Base-by-base conservation (phyloP, 768 basidiomycete genomes). In the Lyophyllum decastes region DNA sequence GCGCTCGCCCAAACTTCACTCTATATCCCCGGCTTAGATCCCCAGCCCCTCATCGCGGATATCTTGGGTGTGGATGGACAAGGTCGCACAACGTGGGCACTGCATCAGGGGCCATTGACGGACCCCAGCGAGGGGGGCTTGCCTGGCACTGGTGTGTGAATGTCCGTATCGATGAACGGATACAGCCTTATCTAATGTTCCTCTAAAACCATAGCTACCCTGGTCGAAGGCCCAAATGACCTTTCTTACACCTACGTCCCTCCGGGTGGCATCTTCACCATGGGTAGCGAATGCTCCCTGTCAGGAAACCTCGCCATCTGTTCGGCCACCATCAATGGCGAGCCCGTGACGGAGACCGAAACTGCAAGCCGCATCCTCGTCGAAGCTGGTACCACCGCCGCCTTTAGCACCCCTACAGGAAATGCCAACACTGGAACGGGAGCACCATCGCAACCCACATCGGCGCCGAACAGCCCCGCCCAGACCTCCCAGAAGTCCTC, bases 31-130 rank as follows among this genome's bases (percentile, higher is more conserved):
- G 65, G 65, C 4, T 65, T 66, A 52, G 68, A 71, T 57, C 62
- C 68, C 22, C 66, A 68, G 46, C 70, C 68, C 25, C 46, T 71
- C 17, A 69, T 64, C 41, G 70, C 70, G 4, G 66, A 71, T 49
- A 61, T 69, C 21, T 50, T 67, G 17, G 67, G 67, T 21, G 62
- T 69, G 16, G 68, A 67, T 41, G 56, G 52, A n/a, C 52, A 64
- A 55, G 68, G 66, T 19, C 61, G 64, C 17, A 71, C 70, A 40
- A 71, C 70, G 17, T 71, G 66, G 63, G 63, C 60, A 16, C 41
- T 71, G 49, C 65, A 66, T 49, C 61, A 61, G 45, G 66, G 62
- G 48, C 44, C 56, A 26, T 54, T 55, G 27, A 67, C 66, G 2
- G 64, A 25, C 24, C 54, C 59, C 2, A 52, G 55, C 10, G 54